Evolutionary conservation across 805 yeast genomes (phyloP), one percentile per base, ranked within the genome.

Genomic region (Ogataea dorogensis): DNA sequence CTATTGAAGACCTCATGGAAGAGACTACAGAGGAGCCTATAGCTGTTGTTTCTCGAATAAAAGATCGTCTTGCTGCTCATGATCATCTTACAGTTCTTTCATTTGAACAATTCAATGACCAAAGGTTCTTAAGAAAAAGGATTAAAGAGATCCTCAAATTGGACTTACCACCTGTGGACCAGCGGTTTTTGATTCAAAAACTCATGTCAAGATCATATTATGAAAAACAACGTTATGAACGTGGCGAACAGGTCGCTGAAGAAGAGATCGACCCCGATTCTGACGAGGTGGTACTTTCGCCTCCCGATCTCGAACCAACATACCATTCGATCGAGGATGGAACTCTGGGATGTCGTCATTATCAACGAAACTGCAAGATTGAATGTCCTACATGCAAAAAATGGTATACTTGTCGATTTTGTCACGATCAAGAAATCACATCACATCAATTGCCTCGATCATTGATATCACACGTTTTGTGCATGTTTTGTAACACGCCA

Each of bases 321-420:
- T 81, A 65, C 49, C 67, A 68, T 48, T 68, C 71, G 46, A 50
- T 59, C 19, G 61, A 61, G 9, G 62, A 64, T 10, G 64, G 64
- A 2, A 63, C 74, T 2, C 56, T 81, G 18, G 97, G 97, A 2
- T 89, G 97, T 56, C 64, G 63, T 14, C 97, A 89, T 60, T 89
- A 89, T 60, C 83, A 78, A 52, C 65, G 95, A 21, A 80, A 81
- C 42, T 87, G 95, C 63, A 87, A 88, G 56, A 59, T 85, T 32
- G 93, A 86, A 51, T 89, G 97, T 54, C 71, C 82, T 9, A 69
- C 70, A 2, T 89, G 97, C 53, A 60, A 67, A 20, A 68, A 70
- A 53, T 89, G 95, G 91, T 82, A 67, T 47, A 63, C 86, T 2
- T 89, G 97, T 61, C 72, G 95, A 10, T 75, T 85, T 46, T 89